Percentiles rank a stretch among this genome's conserved stretches.
These are phyloP conservation scores for Epichloe brachyelytri DNA, from an alignment of 2,329 filamentous ascomycete species.

Conservation along the genomic window DNA sequence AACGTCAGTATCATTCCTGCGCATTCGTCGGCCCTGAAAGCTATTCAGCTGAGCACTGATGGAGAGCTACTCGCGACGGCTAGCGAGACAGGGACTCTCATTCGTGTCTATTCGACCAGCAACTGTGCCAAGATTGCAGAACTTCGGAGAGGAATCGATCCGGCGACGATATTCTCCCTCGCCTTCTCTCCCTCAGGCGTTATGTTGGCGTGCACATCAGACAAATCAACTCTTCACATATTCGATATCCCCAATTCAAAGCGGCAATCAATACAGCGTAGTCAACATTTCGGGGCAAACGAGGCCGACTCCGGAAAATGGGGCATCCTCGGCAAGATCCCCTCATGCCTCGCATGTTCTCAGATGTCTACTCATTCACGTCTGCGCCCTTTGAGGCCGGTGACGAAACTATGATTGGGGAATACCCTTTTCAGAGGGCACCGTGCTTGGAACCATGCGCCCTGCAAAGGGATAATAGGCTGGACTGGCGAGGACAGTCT, in stretches of 20 bases:
- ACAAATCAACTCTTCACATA: conserved; percentile 91
- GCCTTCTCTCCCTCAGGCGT: conserved; percentile 73
- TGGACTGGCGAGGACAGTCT: conserved; percentile 68
- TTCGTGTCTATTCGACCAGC: conserved; percentile 70
- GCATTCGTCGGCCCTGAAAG: conserved; percentile 66
- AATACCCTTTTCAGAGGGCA: conserved; percentile 29
- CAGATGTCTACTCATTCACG: conserved; percentile 77
- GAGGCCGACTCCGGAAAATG: conserved; percentile 54
- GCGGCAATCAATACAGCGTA: conserved; percentile 22
- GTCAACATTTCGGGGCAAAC: conserved; percentile 15
- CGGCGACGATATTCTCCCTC: conserved; percentile 74
- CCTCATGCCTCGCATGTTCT: conserved; percentile 79
- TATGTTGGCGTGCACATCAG: conserved; percentile 81
- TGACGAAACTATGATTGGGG: conserved; percentile 48
- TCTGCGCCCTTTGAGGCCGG: conserved; percentile 73
- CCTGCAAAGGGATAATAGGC: conserved; percentile 69
- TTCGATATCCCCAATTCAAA: conserved; percentile 65
- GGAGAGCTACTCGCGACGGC: conserved; percentile 77
- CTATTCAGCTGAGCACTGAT: conserved; percentile 67
- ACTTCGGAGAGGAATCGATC: conserved; percentile 78
- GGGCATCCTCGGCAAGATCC: conserved; percentile 73
- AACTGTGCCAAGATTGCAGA: conserved; percentile 75
- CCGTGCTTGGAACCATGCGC: conserved; percentile 36
- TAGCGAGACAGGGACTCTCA: conserved; percentile 79
- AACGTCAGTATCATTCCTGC: conserved; percentile 91